These are phyloP conservation scores for Brassica cretica DNA, from an alignment of 345 rosid genomes.

Conservation along the genomic window DNA sequence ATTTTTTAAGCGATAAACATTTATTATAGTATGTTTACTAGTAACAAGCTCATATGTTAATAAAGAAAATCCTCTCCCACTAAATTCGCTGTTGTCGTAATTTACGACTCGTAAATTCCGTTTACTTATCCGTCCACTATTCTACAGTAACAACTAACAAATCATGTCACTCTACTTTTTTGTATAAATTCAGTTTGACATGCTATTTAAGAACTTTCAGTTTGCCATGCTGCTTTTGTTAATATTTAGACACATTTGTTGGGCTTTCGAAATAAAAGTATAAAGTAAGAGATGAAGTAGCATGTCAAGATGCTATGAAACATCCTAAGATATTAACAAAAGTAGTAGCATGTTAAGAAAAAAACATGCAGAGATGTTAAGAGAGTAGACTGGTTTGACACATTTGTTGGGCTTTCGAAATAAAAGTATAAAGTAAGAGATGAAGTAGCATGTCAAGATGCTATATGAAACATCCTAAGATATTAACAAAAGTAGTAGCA, in stretches of 20 bases:
- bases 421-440: background rate
- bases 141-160: background rate
- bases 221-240: background rate
- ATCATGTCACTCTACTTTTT: background rate
- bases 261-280: background rate
- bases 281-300: constrained; percentile 11
- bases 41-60: too few relatives aligned
- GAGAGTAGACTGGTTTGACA: background rate
- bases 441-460: constrained; percentile 18
- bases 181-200: background rate
- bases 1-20: too few relatives aligned
- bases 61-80: background rate
- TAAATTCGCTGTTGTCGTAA: background rate
- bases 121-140: background rate
- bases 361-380: too few relatives aligned
- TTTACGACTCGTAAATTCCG: too few relatives aligned
- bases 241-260: background rate
- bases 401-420: background rate
- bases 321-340: background rate
- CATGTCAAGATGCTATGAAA: constrained; percentile 14
- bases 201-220: background rate
- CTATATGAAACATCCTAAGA: constrained; percentile 15
- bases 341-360: background rate
- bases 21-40: too few relatives aligned
- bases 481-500: background rate